Base-by-base conservation (phyloP, 805 yeast genomes). In the Kazachstania viticola region DNA sequence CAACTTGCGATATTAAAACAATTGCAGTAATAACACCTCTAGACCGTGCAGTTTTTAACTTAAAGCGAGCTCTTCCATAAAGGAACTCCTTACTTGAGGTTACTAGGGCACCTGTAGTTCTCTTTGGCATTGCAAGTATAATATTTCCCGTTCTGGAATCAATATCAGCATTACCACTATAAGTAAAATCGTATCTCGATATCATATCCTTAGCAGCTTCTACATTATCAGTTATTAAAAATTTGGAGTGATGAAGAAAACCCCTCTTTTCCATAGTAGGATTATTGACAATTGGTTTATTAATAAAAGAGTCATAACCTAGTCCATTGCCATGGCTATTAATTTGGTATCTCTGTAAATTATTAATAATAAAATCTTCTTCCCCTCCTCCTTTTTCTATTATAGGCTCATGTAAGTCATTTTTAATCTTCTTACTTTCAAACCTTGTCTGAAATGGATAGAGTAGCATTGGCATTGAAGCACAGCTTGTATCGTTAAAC, bases 1-100 rank as follows among this genome's bases (percentile, higher is more conserved):
- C 79, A 27, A 77, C 83, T 46, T 81, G 79, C 5, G 94, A 81
- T 55, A 75, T 78, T 29, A 83, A 56, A 48, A 85, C 85, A 45
- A 78, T 71, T 23, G 95, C 88, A 5, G 94, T 70, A 31, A 87
- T 69, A 13, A 87, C 95, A 58, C 97, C 97, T 7, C 59, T 62
- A 17, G 70, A 71, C 45, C 74, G 75, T 1, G 94, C 78, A 0
- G 91, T 64, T 59, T 78, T 85, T 51, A 85, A 48, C 25, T 61
- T 69, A 28, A 79, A 76, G 9, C 74, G 57, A 15, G 79, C 68
- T 49, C 71, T 78, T 12, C 96, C 96, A 58, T 81, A 87, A 80
- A 94, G 79, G 36, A 87, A 63, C 52, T 72, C 82, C 50, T 70
- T 67, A 6, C 91, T 69, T 3, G 93, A 74, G 0, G 93, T 77